phyloP scores from a whole-genome alignment of 2,329 filamentous ascomycete genomes.

The Colletotrichum musae region DNA sequence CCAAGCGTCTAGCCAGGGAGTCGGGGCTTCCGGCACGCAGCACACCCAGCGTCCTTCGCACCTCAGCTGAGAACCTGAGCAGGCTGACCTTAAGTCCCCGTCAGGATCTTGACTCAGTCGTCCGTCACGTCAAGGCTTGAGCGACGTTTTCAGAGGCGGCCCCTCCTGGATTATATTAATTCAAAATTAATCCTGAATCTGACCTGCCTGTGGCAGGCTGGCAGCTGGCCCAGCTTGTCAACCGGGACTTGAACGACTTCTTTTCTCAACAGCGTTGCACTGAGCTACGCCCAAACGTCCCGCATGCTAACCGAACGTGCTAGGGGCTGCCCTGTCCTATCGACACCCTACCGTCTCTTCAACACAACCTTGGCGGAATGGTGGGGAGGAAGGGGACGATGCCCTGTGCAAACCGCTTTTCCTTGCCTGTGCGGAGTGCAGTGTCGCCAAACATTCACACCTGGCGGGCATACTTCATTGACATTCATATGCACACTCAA shows the following conservation, averaged over 20 bases:
- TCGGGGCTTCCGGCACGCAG: constrained; percentile 26
- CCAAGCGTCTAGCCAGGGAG: background rate
- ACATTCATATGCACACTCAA: too few species aligned
- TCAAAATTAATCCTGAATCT: constrained; percentile 28
- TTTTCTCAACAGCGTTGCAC: constrained; percentile 34
- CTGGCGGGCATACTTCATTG: too few species aligned
- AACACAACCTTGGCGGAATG: constrained; percentile 17
- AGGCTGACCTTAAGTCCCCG: constrained; percentile 1
- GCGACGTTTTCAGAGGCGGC: constrained; percentile 12
- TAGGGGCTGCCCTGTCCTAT: constrained; percentile 20
- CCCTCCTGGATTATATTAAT: constrained; percentile 38
- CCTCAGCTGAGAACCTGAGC: constrained; percentile 21
- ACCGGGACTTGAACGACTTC: constrained; percentile 22
- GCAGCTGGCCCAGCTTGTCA: constrained; percentile 13
- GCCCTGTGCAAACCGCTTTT: constrained; percentile 3
- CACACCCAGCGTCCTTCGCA: constrained; percentile 12
- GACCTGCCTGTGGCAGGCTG: background rate
- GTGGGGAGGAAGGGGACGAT: background rate
- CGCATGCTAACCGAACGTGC: constrained; percentile 22
- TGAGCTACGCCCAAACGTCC: constrained; percentile 26
- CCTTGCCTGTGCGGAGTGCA: too few species aligned
- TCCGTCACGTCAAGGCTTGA: constrained; percentile 6
- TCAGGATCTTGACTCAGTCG: constrained; percentile 31
- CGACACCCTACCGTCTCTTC: constrained; percentile 6
- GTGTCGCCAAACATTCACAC: too few species aligned